phyloP scores from a whole-genome alignment of 2,329 filamentous ascomycete species.

The Aspergillus ustus region DNA sequence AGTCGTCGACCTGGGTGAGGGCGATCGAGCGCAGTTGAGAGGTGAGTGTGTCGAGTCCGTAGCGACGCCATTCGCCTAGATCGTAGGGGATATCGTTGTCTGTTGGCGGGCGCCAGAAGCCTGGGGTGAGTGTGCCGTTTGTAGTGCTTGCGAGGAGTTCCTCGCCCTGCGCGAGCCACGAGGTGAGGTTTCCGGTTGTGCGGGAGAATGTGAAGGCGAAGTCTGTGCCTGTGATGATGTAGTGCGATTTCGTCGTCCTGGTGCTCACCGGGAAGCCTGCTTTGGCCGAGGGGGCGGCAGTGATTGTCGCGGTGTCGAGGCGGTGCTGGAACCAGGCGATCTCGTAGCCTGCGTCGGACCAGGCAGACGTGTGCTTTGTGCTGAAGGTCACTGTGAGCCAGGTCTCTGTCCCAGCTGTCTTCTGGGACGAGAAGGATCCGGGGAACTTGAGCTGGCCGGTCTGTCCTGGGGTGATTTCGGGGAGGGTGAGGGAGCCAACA shows the following conservation, averaged over 20 bases:
- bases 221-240: conserved; percentile 12
- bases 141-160: background rate
- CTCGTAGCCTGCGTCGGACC: conserved; percentile 58
- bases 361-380: conserved; percentile 51
- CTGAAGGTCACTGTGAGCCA: conserved; percentile 32
- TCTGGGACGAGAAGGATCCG: background rate
- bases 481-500: conserved; percentile 3
- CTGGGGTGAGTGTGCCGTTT: conserved; percentile 5
- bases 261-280: background rate
- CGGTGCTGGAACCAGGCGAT: conserved; percentile 21
- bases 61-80: conserved; percentile 31
- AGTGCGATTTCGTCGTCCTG: background rate
- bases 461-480: conserved; percentile 3
- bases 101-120: conserved; percentile 40
- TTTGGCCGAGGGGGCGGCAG: background rate
- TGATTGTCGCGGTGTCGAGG: background rate
- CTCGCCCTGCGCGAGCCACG: background rate
- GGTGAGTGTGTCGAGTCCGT: conserved; percentile 23
- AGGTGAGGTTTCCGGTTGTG: conserved; percentile 8
- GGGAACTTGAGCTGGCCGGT: conserved; percentile 2
- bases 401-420: conserved; percentile 31
- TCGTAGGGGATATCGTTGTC: conserved; percentile 37
- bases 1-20: conserved; percentile 4
- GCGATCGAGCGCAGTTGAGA: conserved; percentile 14
- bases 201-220: conserved; percentile 18